Evolutionary conservation across 2,329 filamentous ascomycete species (phyloP), one percentile per base, ranked within the genome.

Genomic region (Epichloe amarillans): DNA sequence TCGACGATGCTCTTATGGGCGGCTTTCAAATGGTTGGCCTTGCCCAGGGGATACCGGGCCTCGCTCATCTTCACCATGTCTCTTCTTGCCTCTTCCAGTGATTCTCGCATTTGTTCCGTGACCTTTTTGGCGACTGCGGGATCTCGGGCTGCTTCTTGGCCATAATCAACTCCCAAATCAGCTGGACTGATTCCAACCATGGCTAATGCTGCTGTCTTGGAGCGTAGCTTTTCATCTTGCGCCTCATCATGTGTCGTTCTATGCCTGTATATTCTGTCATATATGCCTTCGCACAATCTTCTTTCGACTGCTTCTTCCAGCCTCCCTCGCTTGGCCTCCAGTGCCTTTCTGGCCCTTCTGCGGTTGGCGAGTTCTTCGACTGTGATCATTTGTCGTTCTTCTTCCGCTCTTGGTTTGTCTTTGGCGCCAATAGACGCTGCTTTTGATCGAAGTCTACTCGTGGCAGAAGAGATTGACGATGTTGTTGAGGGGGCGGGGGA

Each of bases 1-100:
- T 97, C 91, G 46, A 98, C 93, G 55, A 98, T 97, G 56, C 83
- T 85, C 70, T 94, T 94, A 66, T 97, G 93, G 3, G 88, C 87
- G 39, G 83, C 82, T 57, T 90, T 95, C 51, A 98, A 75, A 60
- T 89, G 83, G 60, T 89, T 86, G 41, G 97, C 76, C 69, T 98
- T 98, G 17, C 89, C 93, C 2, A 96, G 72, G 0, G 93, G 93
- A 62, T 89, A 95, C 56, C 83, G 83, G 57, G 88, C 86, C 52
- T 90, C 79, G 61, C 88, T 84, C 91, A 98, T 97, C 54, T 79
- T 78, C 44, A 81, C 74, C 46, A 98, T 70, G 53, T 86, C 84
- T 49, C 60, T 58, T 54, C 84, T 74, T 2, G 91, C 90, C 46
- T 78, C 74, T 45, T 82, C 80, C 40, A 97, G 75, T 64, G 80